Evolutionary conservation across 2,329 filamentous ascomycete genomes (phyloP), one percentile per base, ranked within the genome.

Genomic region (Aspergillus alliaceus): DNA sequence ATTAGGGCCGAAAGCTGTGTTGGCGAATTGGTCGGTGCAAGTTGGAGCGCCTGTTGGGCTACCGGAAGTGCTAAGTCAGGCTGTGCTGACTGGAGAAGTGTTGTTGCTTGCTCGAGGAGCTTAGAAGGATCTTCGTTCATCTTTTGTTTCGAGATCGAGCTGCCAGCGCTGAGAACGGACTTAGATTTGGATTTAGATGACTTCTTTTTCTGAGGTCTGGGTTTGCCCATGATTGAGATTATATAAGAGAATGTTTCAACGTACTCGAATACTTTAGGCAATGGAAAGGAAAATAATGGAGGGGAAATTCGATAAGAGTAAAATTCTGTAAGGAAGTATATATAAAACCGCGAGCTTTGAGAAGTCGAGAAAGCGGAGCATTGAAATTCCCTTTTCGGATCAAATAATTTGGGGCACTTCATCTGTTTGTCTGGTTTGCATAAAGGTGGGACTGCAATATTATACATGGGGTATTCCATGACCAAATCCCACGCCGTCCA

Each of bases 1-100:
- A 89, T 90, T 50, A 93, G 77, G 1, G 90, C 89, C 11, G 87
- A 56, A 79, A 81, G 59, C 73, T 75, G 64, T 70, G 72, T 63
- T 6, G 70, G 63, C 8, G 72, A 74, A 29, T 74, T 70, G 39
- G 69, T 61, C 25, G 71, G 63, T 29, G 68, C 66, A 22, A 69
- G 61, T 11, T 72, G 69, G 25, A 86, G 77, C 1, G 84, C 83
- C 64, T 80, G 77, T 65, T 82, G 76, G 48, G 83, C 85, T 34
- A 80, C 68, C 47, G 78, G 70, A 24, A 87, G 79, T 24, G 85
- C 86, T 59, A 81, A 80, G 51, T 84, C 80, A 2, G 83, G 78
- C 60, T 86, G 81, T 44, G 81, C 82, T 31, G 83, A 84, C 63
- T 86, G 82, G 32, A 88, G 76, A 34, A 85, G 76, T 20, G 79